Conservation (phyloP, 495 filamentous ascomycete genomes). For the Penicillium angulare region DNA sequence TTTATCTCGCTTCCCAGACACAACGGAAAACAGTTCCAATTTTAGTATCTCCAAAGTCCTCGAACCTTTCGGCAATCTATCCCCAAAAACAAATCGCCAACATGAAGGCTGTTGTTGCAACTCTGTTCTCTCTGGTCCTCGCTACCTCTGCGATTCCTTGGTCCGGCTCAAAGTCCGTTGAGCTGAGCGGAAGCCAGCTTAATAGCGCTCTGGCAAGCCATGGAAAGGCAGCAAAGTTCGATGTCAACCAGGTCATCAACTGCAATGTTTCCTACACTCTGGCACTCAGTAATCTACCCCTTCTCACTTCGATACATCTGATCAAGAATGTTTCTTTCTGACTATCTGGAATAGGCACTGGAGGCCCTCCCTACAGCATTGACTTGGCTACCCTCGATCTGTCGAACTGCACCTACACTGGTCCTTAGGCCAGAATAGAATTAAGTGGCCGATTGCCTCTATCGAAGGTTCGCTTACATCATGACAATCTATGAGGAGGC, state of each 20-base stretch:
- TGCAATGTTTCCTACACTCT: conserved; percentile 16
- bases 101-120: conserved; percentile 11
- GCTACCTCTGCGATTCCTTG: conserved; percentile 4
- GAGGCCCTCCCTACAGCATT: conserved; percentile 13
- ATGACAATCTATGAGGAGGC: background rate
- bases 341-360: background rate
- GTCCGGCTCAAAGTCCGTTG: background rate
- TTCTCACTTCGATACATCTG: background rate
- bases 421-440: background rate
- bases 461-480: background rate
- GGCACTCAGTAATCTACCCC: conserved; percentile 8
- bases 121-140: conserved; percentile 6
- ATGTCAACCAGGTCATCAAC: conserved; percentile 11
- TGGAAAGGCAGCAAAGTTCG: background rate
- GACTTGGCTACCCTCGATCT: conserved; percentile 12
- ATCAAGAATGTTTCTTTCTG: background rate
- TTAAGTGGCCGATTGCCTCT: background rate
- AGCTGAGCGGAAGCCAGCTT: conserved; percentile 7
- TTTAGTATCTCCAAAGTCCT: background rate
- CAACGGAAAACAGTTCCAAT: background rate
- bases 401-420: conserved; percentile 14
- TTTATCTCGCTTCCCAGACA: background rate
- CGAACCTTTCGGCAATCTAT: background rate
- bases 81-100: background rate
- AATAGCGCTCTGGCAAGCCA: conserved; percentile 4